These are phyloP conservation scores for Plasmodium inui DNA, from an alignment of 169 alveolate genomes.

Conservation along the genomic window DNA sequence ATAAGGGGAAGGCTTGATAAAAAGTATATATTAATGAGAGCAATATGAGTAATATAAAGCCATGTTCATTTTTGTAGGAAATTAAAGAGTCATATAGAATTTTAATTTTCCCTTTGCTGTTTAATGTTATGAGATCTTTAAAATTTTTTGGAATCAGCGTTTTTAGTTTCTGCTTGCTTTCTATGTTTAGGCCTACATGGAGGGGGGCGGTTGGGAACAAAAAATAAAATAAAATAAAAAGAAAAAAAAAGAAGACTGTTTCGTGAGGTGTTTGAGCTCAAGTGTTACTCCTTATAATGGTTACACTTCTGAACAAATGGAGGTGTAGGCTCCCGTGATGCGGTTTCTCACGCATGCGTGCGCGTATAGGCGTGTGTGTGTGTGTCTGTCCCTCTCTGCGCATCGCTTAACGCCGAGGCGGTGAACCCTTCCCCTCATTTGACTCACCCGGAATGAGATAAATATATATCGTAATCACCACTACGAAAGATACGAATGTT, in stretches of 20 bases:
- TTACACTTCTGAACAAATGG: background rate
- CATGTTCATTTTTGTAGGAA: slow-evolving; percentile 71
- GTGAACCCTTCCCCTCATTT: background rate
- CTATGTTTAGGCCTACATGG: slow-evolving; percentile 25
- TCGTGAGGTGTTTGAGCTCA: background rate
- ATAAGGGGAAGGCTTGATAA: slow-evolving; percentile 66
- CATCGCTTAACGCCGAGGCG: background rate
- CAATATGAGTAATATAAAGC: slow-evolving; percentile 25
- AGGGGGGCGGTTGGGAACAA: background rate
- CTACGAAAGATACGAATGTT: slow-evolving; percentile 17
- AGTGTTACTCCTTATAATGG: background rate
- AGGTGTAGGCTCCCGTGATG: background rate
- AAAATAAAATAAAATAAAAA: background rate
- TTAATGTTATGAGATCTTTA: slow-evolving; percentile 28
- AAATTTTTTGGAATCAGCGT: slow-evolving; percentile 53
- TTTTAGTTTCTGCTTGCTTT: slow-evolving; percentile 42
- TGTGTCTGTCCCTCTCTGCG: no score
- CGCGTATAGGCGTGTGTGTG: no score
- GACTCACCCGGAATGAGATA: slow-evolving; percentile 52
- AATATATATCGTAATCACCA: slow-evolving; percentile 22
- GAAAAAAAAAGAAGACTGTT: background rate
- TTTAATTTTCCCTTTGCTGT: slow-evolving; percentile 21
- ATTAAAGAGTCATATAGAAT: slow-evolving; percentile 62
- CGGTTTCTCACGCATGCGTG: background rate
- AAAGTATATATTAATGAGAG: slow-evolving; percentile 52